A percentile compares a stretch with the other conserved stretches of the same genome.
These are phyloP conservation scores for Sclerospora graminicola DNA, from an alignment of 352 stramenopile species.

Conservation along the genomic window DNA sequence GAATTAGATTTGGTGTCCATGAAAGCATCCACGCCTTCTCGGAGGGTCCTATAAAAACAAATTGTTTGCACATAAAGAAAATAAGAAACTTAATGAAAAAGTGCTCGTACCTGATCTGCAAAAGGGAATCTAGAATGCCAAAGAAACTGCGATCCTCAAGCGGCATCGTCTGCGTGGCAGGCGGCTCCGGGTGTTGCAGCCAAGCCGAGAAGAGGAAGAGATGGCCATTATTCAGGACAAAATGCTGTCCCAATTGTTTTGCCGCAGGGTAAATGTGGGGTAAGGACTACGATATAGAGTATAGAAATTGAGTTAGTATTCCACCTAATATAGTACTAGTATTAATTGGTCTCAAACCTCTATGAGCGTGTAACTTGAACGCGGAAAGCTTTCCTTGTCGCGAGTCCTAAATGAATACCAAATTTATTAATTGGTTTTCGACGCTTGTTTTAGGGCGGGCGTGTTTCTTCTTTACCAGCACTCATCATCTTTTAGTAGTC, in stretches of 20 bases:
- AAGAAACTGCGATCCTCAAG: constrained; percentile 64
- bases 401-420: constrained; percentile 36
- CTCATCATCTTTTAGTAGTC: constrained; percentile 56
- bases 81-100: constrained; percentile 1
- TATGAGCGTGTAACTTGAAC: constrained; percentile 65
- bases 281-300: too few relatives aligned
- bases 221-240: constrained; percentile 46
- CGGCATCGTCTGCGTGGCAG: constrained; percentile 49
- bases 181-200: constrained; percentile 65
- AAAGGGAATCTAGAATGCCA: constrained; percentile 58
- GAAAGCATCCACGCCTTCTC: constrained; percentile 51
- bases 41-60: constrained; percentile 30
- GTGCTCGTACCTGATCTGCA: constrained; percentile 48
- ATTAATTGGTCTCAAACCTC: constrained; percentile 19
- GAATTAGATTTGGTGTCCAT: constrained; percentile 33
- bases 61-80: constrained; percentile 1
- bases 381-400: constrained; percentile 72
- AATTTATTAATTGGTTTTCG: too few relatives aligned
- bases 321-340: too few relatives aligned
- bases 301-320: too few relatives aligned
- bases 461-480: constrained; percentile 46
- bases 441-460: too few relatives aligned
- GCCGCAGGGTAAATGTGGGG: constrained; percentile 16
- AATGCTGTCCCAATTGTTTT: constrained; percentile 16
- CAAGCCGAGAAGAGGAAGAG: constrained; percentile 59